Evolutionary conservation across 306 rosid genomes (phyloP), one percentile per base, ranked within the genome.

Genomic region (Gleditsia sinensis): DNA sequence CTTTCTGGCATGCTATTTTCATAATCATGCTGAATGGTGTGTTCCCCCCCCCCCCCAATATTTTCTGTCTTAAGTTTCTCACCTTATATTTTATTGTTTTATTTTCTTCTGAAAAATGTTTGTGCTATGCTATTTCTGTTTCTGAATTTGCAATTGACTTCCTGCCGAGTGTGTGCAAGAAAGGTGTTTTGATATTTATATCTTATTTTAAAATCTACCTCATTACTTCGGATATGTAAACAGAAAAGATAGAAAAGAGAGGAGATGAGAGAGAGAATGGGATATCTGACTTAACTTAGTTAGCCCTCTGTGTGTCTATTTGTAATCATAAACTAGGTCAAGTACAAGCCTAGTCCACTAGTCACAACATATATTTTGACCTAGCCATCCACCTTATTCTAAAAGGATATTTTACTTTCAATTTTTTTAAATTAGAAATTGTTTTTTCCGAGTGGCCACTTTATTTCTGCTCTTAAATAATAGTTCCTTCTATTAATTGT

Each of bases 1-100:
- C 97, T 24, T 94, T 94, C 53, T 94, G 99, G 99, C 99, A 92
- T 59, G 99, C 96, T 10, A 88, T 92, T 70, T 94, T 92, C 78
- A 82, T 90, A 81, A 90, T 94, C 78, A 81, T 88, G 94, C 95
- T 94, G 76, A 94, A 94, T 83, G 99, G 99, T 94, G 74, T 65
- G 80, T 75, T 69, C 74, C 61, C 75, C 55, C 75, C 30, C 74
- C 61, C 75, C 55, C 75, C 30, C 34, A 54, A 55, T 45, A 14
- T 9, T 39, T n/a, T 13, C 43, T 20, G 32, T 20, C 48, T n/a
- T 9, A 43, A 34, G 77, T 71, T 65, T 71, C 61, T 58, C 8
- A 10, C 16, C 27, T n/a, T 11, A 25, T 64, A 20, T 25, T n/a
- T n/a, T 27, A 40, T 64, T 66, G 32, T 66, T 6, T 54, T 48